Evolutionary conservation across 2,329 filamentous ascomycete genomes (phyloP), one percentile per base, ranked within the genome.

Genomic region (Teratosphaeria zuluensis): DNA sequence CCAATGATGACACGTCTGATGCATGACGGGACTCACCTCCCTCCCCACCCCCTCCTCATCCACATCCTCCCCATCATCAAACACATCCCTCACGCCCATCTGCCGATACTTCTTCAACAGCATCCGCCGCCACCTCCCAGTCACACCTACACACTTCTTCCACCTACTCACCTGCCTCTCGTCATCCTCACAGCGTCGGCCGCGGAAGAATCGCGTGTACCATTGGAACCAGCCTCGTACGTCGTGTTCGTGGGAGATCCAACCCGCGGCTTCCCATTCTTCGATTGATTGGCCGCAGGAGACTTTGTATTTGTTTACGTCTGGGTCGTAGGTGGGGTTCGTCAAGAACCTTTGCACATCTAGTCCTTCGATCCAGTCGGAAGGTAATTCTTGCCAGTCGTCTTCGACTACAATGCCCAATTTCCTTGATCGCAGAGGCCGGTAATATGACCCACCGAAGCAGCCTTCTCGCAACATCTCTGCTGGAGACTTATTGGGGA

Each of bases 1-100:
- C 80, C 79, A 82, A 64, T 83, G 80, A 65, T 80, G 78, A 61
- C 80, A 82, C 5, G 80, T 82, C 72, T 82, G 80, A 69, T 81
- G 80, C 65, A 82, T 77, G 1, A 81, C 80, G 0, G 80, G 80
- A 69, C 79, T 81, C 9, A 82, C 78, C 51, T 80, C 77, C 54
- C 38, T 24, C 4, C 32, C 54, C 14, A 16, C 52, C 4, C 32
- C 54, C 2, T 58, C 63, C 16, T 28, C 64, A 9, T 74, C 77
- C 16, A 74, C 76, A 9, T 73, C 72, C 1, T 65, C 70, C 0
- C 72, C 73, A 60, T 75, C 73, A 60, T 80, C 78, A 35, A 75
- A 78, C 11, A 82, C 79, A 58, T 76, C 76, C 55, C 72, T 71
- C 1, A 82, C 77, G 3, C 80, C 78, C 62, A 73, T 67, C 56